These are phyloP conservation scores for Lolium multiflorum DNA, from an alignment of 176 grass and related monocot species.

Conservation along the genomic window DNA sequence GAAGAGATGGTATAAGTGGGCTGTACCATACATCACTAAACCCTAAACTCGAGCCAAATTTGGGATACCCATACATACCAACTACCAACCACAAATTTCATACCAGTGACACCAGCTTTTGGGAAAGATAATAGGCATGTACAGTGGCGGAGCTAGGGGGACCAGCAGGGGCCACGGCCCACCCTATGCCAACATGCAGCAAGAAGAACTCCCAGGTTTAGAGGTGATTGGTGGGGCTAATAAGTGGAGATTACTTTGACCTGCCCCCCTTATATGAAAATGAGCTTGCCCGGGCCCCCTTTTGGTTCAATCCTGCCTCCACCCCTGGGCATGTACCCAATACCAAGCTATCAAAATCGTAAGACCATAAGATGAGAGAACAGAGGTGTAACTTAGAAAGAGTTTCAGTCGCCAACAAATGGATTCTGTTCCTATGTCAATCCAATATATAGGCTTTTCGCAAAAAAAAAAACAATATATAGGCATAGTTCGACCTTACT, in stretches of 20 bases:
- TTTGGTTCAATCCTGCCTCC: too few species aligned
- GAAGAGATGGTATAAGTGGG: neutral
- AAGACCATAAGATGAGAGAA: neutral
- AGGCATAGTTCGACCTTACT: neutral
- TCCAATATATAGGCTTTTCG: neutral
- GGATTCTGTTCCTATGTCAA: neutral
- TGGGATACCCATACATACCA: neutral
- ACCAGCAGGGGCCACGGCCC: too few species aligned
- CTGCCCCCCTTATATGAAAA: too few species aligned
- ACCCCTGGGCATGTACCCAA: neutral
- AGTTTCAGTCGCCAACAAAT: neutral
- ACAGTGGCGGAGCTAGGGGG: too few species aligned
- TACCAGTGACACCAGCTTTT: neutral
- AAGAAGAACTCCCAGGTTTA: too few species aligned
- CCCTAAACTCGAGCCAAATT: slow-evolving; percentile 1
- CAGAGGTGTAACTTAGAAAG: too few species aligned
- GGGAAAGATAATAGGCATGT: neutral
- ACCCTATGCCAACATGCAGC: too few species aligned
- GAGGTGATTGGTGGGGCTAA: too few species aligned
- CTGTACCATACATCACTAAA: neutral
- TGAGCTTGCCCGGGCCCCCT: too few species aligned
- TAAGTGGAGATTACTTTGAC: too few species aligned
- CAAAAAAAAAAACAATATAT: neutral
- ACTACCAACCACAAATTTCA: neutral
- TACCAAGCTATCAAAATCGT: slow-evolving; percentile 19